phyloP scores from a whole-genome alignment of 2,329 filamentous ascomycete genomes.

The Zymoseptoria brevis region DNA sequence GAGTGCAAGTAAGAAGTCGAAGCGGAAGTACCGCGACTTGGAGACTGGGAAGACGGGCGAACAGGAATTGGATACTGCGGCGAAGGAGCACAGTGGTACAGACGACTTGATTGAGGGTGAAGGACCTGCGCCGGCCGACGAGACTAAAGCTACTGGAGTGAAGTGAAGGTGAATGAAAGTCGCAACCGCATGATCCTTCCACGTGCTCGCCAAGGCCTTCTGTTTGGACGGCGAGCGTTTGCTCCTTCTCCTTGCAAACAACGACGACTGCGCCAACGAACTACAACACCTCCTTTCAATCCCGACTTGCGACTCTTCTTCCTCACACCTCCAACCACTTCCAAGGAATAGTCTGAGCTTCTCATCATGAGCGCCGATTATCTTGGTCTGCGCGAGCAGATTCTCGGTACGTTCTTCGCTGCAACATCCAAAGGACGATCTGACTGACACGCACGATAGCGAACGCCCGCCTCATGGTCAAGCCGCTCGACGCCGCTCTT shows the following conservation, averaged over 20 bases:
- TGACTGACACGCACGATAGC: constrained; percentile 10
- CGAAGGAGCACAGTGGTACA: not conserved
- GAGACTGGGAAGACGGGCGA: constrained; percentile 40
- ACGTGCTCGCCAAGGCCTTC: not conserved
- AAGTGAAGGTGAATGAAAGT: not conserved
- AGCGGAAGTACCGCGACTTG: constrained; percentile 66
- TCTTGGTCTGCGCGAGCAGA: constrained; percentile 14
- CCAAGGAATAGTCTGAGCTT: not conserved
- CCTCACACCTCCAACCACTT: not conserved
- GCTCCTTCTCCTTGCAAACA: not conserved
- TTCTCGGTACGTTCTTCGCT: constrained; percentile 9
- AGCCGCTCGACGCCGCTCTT: constrained; percentile 1
- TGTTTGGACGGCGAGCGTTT: not conserved
- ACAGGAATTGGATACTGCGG: constrained; percentile 3
- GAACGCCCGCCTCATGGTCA: constrained; percentile 18
- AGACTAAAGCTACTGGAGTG: not conserved
- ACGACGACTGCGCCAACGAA: constrained; percentile 1
- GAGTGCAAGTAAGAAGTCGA: constrained; percentile 72
- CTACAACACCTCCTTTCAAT: not conserved
- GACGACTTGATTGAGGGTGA: not conserved
- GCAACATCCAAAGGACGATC: not conserved
- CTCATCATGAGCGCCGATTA: constrained; percentile 1
- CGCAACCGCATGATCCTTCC: not conserved
- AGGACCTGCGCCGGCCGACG: not conserved
- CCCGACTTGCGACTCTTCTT: not conserved